Percentiles rank a stretch among this genome's conserved stretches.
Evolutionary conservation across 2,329 filamentous ascomycete species (phyloP).

Genomic region (Ophiocordyceps polyrhachis-furcata): DNA sequence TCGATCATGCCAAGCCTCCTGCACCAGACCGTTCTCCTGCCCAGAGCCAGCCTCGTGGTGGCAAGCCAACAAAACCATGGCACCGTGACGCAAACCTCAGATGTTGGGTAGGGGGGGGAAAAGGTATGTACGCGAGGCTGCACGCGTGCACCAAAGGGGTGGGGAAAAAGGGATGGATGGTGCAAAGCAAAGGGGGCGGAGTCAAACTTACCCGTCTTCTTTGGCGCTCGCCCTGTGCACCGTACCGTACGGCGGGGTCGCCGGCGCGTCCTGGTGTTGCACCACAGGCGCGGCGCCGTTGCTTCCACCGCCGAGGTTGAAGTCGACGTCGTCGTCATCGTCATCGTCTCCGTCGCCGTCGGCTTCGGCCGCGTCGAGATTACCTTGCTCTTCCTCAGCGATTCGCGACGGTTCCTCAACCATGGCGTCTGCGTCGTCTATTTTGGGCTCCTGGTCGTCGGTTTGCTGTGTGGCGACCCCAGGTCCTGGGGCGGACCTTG

Average conservation of each 20-base stretch:
- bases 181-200: neutral
- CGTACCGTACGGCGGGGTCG: constrained; percentile 16
- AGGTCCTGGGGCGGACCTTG: constrained; percentile 19
- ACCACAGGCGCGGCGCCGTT: constrained; percentile 11
- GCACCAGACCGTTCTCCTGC: constrained; percentile 9
- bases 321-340: constrained; percentile 39
- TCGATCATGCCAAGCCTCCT: constrained; percentile 7
- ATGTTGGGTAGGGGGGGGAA: neutral
- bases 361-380: constrained; percentile 21
- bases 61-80: neutral
- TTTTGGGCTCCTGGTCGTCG: constrained; percentile 11
- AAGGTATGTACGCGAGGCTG: neutral
- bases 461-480: constrained; percentile 11
- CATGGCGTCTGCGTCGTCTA: constrained; percentile 7
- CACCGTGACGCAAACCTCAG: neutral
- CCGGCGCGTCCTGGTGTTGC: constrained; percentile 13
- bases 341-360: constrained; percentile 23
- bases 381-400: constrained; percentile 21
- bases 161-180: neutral
- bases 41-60: constrained; percentile 4
- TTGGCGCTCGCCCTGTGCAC: constrained; percentile 44
- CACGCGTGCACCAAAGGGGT: neutral
- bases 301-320: constrained; percentile 31
- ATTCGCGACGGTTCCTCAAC: constrained; percentile 1
- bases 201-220: constrained; percentile 24